A percentile compares a stretch with the other conserved stretches of the same genome.
Conservation (phyloP, 2,329 filamentous ascomycete species). For the Erysiphe neolycopersici region DNA sequence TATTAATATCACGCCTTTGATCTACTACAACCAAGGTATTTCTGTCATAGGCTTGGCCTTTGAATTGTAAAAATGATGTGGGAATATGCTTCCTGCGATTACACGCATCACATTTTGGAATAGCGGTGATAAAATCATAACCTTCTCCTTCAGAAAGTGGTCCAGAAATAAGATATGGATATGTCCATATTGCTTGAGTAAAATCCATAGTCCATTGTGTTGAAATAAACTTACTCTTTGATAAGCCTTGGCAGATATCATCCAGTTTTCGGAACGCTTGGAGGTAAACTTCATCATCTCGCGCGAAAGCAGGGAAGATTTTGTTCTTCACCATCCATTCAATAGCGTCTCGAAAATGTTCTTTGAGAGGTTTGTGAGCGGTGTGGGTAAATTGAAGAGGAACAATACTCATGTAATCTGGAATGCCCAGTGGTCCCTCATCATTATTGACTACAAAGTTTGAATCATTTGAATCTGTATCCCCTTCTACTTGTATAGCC, state of each 20-base stretch:
- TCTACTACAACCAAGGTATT: conserved; percentile 39
- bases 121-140: conserved; percentile 17
- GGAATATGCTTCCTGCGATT: conserved; percentile 42
- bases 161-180: conserved; percentile 25
- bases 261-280: conserved; percentile 46
- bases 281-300: conserved; percentile 34
- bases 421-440: conserved; percentile 26
- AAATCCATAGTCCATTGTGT: conserved; percentile 44
- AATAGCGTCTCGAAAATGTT: conserved; percentile 46
- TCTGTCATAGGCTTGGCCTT: conserved; percentile 37
- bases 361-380: conserved; percentile 37
- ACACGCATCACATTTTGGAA: conserved; percentile 24
- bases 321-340: conserved; percentile 66
- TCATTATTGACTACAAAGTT: conserved; percentile 40
- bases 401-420: conserved; percentile 20
- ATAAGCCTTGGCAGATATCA: conserved; percentile 40
- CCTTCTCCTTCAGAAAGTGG: conserved; percentile 14
- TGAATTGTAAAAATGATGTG: conserved; percentile 33
- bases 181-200: conserved; percentile 32
- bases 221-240: conserved; percentile 44
- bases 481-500: conserved; percentile 3
- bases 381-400: conserved; percentile 44
- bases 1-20: conserved; percentile 14
- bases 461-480: conserved; percentile 12
- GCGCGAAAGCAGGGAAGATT: conserved; percentile 42